Base-by-base conservation (phyloP, 257 asterid genomes). In the Linaria vulgaris region DNA sequence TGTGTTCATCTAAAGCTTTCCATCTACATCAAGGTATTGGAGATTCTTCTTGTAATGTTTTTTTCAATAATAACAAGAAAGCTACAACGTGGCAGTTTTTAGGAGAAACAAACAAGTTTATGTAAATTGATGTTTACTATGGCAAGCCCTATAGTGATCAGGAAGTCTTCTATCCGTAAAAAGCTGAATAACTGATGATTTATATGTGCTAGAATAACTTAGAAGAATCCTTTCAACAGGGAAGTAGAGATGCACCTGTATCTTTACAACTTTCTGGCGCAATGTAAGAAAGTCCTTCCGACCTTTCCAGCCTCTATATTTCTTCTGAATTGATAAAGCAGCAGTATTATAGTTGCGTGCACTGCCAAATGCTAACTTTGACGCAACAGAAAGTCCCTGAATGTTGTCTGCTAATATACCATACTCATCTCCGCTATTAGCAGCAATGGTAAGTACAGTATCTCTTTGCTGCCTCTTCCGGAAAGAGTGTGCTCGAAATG, bases 401-500 rank as follows among this genome's bases (percentile, higher is more conserved):
- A 84, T 78, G 55, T 90, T 86, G 49, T 70, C 51, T 23, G 64
- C 76, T 47, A 74, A 72, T 31, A 80, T 51, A 41, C 76, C 59
- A 56, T 68, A 89, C 53, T 78, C 87, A 75, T 87, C 88, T 66
- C 72, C 78, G 60, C 23, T 45, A 39, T 39, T 63, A 57, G 62
- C 47, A 57, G 79, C 56, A 62, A 65, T 19, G 19, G 78, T 50
- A 3, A 30, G 27, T 13, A 77, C 57, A 48, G 78, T 72, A 63
- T 78, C 88, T 63, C 67, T 78, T 50, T 81, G 83, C 79, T 75
- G 95, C 76, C 97, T 80, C 79, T 50, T 90, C 75, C 80, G 76
- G 81, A 94, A 90, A 12, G 99, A 94, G 83, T 90, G 96, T 23
- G 95, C 95, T 47, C 97, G 99, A 55, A 94, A 90, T 14, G 97